Percentiles rank a stretch among this genome's conserved stretches.
phyloP scores from a whole-genome alignment of 2,329 filamentous ascomycete species.

The Hymenoscyphus albidus region DNA sequence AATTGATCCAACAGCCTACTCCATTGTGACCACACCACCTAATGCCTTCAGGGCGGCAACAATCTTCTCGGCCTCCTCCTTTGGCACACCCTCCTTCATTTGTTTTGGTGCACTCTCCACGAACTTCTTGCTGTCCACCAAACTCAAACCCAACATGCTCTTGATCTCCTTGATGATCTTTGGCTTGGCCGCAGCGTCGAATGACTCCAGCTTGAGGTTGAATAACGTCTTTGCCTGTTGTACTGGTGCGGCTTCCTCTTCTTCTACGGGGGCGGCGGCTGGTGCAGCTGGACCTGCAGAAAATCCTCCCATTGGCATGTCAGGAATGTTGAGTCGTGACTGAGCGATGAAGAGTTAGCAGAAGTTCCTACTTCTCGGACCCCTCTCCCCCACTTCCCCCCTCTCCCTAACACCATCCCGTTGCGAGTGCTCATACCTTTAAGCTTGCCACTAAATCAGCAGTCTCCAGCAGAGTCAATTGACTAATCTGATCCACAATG shows the following conservation, averaged over 20 bases:
- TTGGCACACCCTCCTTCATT: slow-evolving; percentile 98
- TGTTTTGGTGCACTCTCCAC: slow-evolving; percentile 96
- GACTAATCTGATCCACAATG: slow-evolving; percentile 98
- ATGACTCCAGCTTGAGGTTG: slow-evolving; percentile 87
- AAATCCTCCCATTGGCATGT: slow-evolving; percentile 92
- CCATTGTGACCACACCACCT: slow-evolving; percentile 85
- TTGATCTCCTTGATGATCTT: slow-evolving; percentile 99
- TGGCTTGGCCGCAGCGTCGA: slow-evolving; percentile 85
- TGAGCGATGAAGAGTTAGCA: slow-evolving; percentile 40
- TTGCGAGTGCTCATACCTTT: slow-evolving; percentile 60
- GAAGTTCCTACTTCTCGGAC: background rate
- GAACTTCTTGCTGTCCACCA: slow-evolving; percentile 99
- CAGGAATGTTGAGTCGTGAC: slow-evolving; percentile 95
- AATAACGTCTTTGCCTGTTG: slow-evolving; percentile 97
- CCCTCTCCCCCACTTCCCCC: background rate
- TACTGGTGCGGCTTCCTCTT: slow-evolving; percentile 82
- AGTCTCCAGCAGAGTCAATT: slow-evolving; percentile 96
- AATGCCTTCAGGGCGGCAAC: slow-evolving; percentile 90
- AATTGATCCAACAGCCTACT: slow-evolving; percentile 52
- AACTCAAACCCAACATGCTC: slow-evolving; percentile 84
- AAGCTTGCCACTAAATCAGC: slow-evolving; percentile 90
- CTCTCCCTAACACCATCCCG: background rate
- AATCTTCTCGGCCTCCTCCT: slow-evolving; percentile 99
- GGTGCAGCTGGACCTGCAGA: slow-evolving; percentile 56
- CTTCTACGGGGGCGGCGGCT: slow-evolving; percentile 62